Conservation (phyloP, 2,329 filamentous ascomycete genomes). For the Penicillium vulpinum region DNA sequence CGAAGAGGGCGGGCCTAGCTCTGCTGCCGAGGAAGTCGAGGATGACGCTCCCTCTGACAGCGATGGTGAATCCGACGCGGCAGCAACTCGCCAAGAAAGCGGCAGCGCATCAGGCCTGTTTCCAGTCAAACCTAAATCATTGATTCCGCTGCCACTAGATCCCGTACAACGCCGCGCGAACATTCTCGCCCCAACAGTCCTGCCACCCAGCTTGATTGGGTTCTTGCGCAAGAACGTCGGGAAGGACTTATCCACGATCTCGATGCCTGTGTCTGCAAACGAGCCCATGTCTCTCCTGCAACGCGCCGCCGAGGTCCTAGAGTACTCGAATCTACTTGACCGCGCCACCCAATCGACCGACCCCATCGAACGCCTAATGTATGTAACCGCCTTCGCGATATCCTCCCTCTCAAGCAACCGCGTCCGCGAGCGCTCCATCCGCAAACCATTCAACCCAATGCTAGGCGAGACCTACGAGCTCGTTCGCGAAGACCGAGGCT, state of each 20-base stretch:
- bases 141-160: conserved; percentile 74
- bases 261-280: conserved; percentile 96
- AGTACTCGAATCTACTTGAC: conserved; percentile 85
- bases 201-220: conserved; percentile 86
- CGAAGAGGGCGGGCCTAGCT: conserved; percentile 25
- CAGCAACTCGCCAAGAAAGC: conserved; percentile 38
- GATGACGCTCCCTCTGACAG: conserved; percentile 65
- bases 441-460: conserved; percentile 97
- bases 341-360: conserved; percentile 60
- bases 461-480: conserved; percentile 95
- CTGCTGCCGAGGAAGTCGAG: conserved; percentile 46
- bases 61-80: conserved; percentile 51
- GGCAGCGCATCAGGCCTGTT: conserved; percentile 59
- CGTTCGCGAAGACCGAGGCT: conserved; percentile 80
- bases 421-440: conserved; percentile 84
- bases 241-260: conserved; percentile 94
- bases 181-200: conserved; percentile 71
- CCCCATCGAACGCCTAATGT: conserved; percentile 71
- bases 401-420: conserved; percentile 80
- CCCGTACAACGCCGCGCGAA: conserved; percentile 66
- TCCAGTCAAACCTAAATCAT: conserved; percentile 71
- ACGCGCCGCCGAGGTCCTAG: conserved; percentile 82
- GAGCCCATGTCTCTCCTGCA: conserved; percentile 88
- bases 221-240: conserved; percentile 97
- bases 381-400: conserved; percentile 86